Evolutionary conservation across 2,329 filamentous ascomycete species (phyloP), one percentile per base, ranked within the genome.

Genomic region (Fusarium verticillioides): DNA sequence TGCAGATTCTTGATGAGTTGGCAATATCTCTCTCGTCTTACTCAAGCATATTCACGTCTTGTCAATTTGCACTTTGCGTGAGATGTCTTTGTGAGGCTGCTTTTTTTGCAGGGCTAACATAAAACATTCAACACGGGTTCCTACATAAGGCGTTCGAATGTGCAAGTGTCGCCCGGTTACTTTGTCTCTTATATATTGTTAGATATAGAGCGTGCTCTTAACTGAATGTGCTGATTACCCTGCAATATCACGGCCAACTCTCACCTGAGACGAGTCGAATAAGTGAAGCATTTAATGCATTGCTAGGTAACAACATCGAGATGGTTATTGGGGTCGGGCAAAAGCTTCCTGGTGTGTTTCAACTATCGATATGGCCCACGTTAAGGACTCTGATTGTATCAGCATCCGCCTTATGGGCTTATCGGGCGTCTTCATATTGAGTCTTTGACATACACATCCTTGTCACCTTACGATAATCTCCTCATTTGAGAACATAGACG

Each of bases 1-100:
- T 68, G 70, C 70, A 71, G 42, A 11, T 62, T n/a, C 5, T 9
- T n/a, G 21, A 53, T 63, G 47, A 46, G 49, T 30, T 56, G 58
- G 64, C 70, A 60, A 37, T 46, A 52, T 53, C 50, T 60, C 26
- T 60, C 60, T 59, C 43, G 49, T 44, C 50, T 66, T 32, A 34
- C 42, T 21, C 47, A 16, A 13, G 28, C 43, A 60, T 16, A 30
- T 28, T 36, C 23, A 46, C 21, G 30, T 60, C 47, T 52, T 46
- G 46, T 15, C 53, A 36, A 42, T 18, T 67, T 30, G 36, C 37
- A 30, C 52, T 30, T 19, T 49, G 40, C 15, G 23, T 50, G 54
- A 50, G 23, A 47, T 46, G 53, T 58, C 43, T 46, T 23, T 56
- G 12, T 43, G 43, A 69, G 58, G 39, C 58, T 58, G n/a, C 10